Base-by-base conservation (phyloP, 352 stramenopile species). In the Albugo laibachii region DNA sequence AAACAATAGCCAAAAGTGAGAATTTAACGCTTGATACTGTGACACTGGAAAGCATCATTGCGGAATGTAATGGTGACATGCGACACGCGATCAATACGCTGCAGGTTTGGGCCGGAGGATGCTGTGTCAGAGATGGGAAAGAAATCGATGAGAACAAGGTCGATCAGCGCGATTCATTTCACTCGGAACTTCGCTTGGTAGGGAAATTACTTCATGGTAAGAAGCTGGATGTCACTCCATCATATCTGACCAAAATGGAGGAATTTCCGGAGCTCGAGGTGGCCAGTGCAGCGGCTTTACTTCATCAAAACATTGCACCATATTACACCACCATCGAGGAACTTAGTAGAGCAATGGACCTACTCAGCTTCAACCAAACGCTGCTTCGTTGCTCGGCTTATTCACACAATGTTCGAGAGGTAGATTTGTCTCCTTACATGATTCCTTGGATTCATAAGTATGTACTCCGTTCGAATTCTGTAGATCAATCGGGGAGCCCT, bases 241-340 rank as follows among this genome's bases (percentile, higher is more conserved):
- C 13, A 13, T 5, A 19, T 13, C 12, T 10, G 5, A 47, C 36
- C 52, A 1, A 21, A 53, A 20, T 53, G 46, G 13, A 53, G 19
- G 34, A 52, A 24, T 47, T 47, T 11, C 31, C 13, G 15, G 21
- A 41, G 20, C 49, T 88, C 38, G 60, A 79, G 36, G 58, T 60
- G 0, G 79, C 66, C 27, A 52, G 52, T 15, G 77, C 83, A 58
- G 50, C 59, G 12, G 66, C 69, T 24, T 62, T 83, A 10, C 54
- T 92, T 21, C 69, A 87, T 49, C 66, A 79, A 20, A 92, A 92
- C 53, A 80, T 63, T 24, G 54, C 70, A 36, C 54, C 53, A 1
- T 86, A 76, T 39, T 92, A 83, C 51, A 71, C 75, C 0, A 56
- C 83, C 55, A 69, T 92, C 18, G 75, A 83, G 20, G 71, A 88